These are phyloP conservation scores for Plantago lanceolata DNA, from an alignment of 305 asterid species.

Conservation along the genomic window DNA sequence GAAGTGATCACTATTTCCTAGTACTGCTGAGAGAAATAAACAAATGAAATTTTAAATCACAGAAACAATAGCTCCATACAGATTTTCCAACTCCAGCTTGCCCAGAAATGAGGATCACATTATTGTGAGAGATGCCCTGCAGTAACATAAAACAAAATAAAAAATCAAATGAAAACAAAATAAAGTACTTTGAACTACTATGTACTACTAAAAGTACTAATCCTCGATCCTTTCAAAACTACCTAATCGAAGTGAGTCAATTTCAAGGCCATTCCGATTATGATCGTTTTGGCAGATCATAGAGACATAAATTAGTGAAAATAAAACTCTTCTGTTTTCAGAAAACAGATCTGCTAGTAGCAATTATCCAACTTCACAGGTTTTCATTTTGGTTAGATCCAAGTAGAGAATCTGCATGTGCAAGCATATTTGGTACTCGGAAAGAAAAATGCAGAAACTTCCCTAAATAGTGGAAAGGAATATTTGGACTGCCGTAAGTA, in stretches of 20 bases:
- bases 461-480: no score
- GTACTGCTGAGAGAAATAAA: background rate
- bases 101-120: conserved; percentile 75
- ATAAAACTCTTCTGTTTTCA: no score
- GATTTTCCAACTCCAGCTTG: conserved; percentile 97
- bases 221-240: background rate
- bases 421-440: no score
- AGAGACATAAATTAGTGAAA: no score
- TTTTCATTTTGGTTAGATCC: no score
- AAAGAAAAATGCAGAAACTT: no score
- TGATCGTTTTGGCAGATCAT: background rate
- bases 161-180: conserved; percentile 9
- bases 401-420: no score
- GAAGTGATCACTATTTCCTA: background rate
- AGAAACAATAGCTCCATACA: conserved; percentile 44
- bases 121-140: conserved; percentile 46
- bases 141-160: conserved; percentile 25
- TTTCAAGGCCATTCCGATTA: conserved; percentile 6
- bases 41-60: conserved; percentile 6
- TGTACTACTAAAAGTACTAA: conserved; percentile 9
- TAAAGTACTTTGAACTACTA: background rate
- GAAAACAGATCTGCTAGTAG: no score
- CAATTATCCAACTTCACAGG: no score
- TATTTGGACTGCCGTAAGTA: no score
- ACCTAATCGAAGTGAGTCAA: conserved; percentile 1